A percentile compares a stretch with the other conserved stretches of the same genome.
Evolutionary conservation across 805 yeast genomes (phyloP).

Genomic region (Clavispora vitiphila): DNA sequence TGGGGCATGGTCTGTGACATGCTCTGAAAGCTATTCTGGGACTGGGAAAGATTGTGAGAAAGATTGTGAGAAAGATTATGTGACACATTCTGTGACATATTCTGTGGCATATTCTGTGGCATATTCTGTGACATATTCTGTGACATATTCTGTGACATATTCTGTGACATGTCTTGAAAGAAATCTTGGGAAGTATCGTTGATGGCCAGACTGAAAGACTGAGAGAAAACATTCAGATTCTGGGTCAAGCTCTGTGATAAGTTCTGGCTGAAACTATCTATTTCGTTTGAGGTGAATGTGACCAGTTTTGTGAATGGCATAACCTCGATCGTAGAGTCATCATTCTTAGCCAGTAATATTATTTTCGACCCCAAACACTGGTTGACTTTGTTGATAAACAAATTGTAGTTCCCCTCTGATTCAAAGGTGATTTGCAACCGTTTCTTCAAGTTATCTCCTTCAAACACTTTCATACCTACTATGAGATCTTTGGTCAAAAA

Average conservation of each 20-base stretch:
- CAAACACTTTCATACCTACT: constrained; percentile 15
- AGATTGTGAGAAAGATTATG: not conserved
- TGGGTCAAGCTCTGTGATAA: not conserved
- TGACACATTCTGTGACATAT: not conserved
- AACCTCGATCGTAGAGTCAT: not conserved
- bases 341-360: not conserved
- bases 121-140: not conserved
- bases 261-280: not conserved
- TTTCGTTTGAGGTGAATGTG: not conserved
- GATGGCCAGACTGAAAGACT: not conserved
- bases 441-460: constrained; percentile 14
- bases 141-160: not conserved
- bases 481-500: constrained; percentile 14
- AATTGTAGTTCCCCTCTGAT: constrained; percentile 14
- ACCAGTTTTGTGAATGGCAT: not conserved
- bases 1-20: not conserved
- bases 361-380: constrained; percentile 9
- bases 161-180: not conserved
- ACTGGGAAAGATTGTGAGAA: not conserved
- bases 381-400: constrained; percentile 11
- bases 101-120: too few species aligned
- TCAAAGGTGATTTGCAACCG: constrained; percentile 15
- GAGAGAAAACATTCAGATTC: not conserved
- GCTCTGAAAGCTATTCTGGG: not conserved
- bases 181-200: not conserved